Evolutionary conservation across 148 eudicot genomes (phyloP).

Genomic region (Nepenthes mirabilis): DNA sequence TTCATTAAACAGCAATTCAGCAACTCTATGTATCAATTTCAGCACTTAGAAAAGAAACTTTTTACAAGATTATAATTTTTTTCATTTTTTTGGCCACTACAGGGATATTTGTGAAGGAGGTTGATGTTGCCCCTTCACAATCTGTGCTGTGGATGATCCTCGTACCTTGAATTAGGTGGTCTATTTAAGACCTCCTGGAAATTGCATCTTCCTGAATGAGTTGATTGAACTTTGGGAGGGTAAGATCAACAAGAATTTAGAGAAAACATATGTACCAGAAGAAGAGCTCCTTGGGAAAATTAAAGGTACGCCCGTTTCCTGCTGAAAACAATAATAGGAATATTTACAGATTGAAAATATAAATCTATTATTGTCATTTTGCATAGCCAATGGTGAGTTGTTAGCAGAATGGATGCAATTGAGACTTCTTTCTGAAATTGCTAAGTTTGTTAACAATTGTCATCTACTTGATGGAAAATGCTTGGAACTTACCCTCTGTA

Average conservation of each 20-base stretch:
- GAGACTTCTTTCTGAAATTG: no score
- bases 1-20: constrained; percentile 5
- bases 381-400: neutral
- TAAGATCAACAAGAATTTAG: constrained; percentile 52
- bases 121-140: constrained; percentile 80
- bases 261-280: constrained; percentile 37
- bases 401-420: no score
- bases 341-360: neutral
- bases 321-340: neutral
- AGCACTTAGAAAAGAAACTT: neutral
- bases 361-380: neutral
- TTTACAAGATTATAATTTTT: neutral
- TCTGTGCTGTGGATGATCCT: constrained; percentile 72
- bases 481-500: no score
- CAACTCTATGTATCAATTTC: neutral
- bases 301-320: constrained; percentile 33
- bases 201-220: constrained; percentile 61
- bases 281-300: constrained; percentile 54
- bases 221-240: constrained; percentile 63
- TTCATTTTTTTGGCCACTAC: neutral
- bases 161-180: constrained; percentile 57
- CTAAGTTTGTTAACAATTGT: no score
- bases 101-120: constrained; percentile 70
- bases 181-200: constrained; percentile 70
- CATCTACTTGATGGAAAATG: no score